Evolutionary conservation across 495 filamentous ascomycete genomes (phyloP).

Genomic region (Lasiosphaeria miniovina): DNA sequence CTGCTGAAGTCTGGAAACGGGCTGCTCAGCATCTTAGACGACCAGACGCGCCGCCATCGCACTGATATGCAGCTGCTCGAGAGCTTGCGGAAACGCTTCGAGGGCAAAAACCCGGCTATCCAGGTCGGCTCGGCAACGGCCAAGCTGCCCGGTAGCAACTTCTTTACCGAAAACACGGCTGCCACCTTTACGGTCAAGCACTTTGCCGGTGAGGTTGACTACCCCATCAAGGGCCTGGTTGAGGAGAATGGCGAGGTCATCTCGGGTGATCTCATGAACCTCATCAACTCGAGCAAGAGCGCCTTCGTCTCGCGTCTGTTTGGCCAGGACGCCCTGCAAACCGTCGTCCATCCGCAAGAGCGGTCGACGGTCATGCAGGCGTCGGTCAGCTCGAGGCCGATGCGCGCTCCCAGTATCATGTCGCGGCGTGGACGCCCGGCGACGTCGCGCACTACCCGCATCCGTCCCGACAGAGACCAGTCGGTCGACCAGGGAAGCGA

Average conservation of each 20-base stretch:
- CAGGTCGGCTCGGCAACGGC: conserved; percentile 64
- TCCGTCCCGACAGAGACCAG: conserved; percentile 43
- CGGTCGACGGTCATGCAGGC: conserved; percentile 91
- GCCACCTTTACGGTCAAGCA: conserved; percentile 88
- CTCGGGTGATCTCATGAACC: conserved; percentile 91
- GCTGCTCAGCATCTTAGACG: conserved; percentile 87
- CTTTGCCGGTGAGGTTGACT: conserved; percentile 96
- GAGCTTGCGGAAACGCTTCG: conserved; percentile 85
- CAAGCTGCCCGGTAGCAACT: conserved; percentile 73
- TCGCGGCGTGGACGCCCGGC: conserved; percentile 52
- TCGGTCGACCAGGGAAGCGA: conserved; percentile 46
- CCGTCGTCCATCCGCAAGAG: conserved; percentile 86
- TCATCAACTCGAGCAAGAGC: conserved; percentile 83
- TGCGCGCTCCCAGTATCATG: conserved; percentile 90
- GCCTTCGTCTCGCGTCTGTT: conserved; percentile 87
- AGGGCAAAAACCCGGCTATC: conserved; percentile 89
- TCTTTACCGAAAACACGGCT: conserved; percentile 69
- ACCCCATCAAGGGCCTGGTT: conserved; percentile 75
- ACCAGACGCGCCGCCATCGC: conserved; percentile 85
- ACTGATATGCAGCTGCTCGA: conserved; percentile 88
- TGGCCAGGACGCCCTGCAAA: conserved; percentile 87
- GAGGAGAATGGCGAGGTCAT: conserved; percentile 97
- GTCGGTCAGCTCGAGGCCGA: conserved; percentile 89
- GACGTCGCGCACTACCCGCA: conserved; percentile 31
- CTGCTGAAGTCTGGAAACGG: conserved; percentile 90